phyloP scores from a whole-genome alignment of 768 basidiomycete genomes.

The Lenzites betulinus region DNA sequence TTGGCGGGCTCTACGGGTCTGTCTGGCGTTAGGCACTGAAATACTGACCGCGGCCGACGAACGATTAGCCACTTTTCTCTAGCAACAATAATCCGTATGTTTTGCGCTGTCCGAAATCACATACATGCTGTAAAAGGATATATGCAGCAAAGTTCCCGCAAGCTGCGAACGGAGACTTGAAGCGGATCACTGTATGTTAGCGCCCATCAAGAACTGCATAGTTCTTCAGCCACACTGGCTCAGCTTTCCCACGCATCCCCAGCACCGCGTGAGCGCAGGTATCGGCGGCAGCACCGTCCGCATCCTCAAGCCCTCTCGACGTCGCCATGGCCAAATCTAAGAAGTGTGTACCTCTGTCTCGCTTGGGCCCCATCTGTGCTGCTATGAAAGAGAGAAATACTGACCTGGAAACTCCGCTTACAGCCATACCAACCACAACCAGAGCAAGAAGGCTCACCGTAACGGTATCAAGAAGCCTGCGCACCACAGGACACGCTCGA shows the following conservation, averaged over 20 bases:
- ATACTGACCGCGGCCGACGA: too few species aligned
- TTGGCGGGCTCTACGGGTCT: too few species aligned
- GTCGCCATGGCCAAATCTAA: slow-evolving; percentile 94
- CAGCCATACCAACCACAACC: slow-evolving; percentile 95
- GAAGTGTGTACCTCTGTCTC: slow-evolving; percentile 65
- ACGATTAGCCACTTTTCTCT: too few species aligned
- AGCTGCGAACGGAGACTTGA: too few species aligned
- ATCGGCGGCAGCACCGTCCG: background rate
- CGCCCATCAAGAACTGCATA: slow-evolving; percentile 26
- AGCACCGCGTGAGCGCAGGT: slow-evolving; percentile 3
- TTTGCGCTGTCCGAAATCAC: too few species aligned
- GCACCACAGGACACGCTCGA: slow-evolving; percentile 70
- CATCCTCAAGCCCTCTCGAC: slow-evolving; percentile 30
- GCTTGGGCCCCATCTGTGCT: background rate
- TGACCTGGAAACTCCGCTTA: slow-evolving; percentile 8
- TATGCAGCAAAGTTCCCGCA: too few species aligned
- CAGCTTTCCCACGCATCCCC: slow-evolving; percentile 11
- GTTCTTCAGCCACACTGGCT: slow-evolving; percentile 31
- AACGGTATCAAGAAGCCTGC: slow-evolving; percentile 93
- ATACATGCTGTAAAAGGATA: too few species aligned
- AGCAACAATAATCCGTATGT: too few species aligned
- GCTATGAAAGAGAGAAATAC: background rate
- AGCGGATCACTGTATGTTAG: too few species aligned
- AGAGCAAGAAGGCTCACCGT: slow-evolving; percentile 94
- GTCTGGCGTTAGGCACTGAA: too few species aligned